Evolutionary conservation across 495 filamentous ascomycete genomes (phyloP), one percentile per base, ranked within the genome.

Genomic region (Podospora anserina): DNA sequence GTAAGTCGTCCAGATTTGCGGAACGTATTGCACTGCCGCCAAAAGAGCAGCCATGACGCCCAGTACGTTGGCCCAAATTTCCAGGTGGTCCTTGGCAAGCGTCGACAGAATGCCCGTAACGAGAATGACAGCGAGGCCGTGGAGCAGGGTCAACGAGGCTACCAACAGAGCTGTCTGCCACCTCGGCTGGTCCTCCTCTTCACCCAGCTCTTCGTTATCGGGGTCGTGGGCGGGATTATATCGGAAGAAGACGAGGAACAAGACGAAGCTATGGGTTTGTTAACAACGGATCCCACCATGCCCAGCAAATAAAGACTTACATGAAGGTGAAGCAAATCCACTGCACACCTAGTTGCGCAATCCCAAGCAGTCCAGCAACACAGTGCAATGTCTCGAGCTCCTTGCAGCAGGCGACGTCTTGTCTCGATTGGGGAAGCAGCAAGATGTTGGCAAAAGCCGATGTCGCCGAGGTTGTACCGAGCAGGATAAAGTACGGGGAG

Each of bases 1-100:
- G 80, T 92, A 94, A 1, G 95, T 99, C 32, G 90, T 97, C 76
- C 86, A 94, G 72, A 99, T 93, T 81, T 99, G 95, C 2, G 95
- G 95, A 20, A 98, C 82, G 79, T 97, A 99, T 77, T 99, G 95
- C 23, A 97, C 86, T 0, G 86, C 88, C 0, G 96, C 90, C 23
- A 98, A 87, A n/a, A 89, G 72, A 4, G 92, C 88, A 53, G 91
- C 84, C 72, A 90, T 82, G 66, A 96, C 80, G 13, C 95, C 95
- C 23, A 97, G 86, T 69, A 91, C 80, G 73, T 95, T 91, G 19
- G 96, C 94, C 90, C 91, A 98, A 15, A 81, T 77, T 26, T 86
- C 82, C 1, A 97, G 82, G 56, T 86, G 77, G 2, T 80, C 69
- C 9, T 88, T 90, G 2, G 79, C 79, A 56, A 83, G 78, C 61